Percentiles rank a stretch among this genome's conserved stretches.
Conservation (phyloP, 805 yeast species). For the Brettanomyces sp. region DNA sequence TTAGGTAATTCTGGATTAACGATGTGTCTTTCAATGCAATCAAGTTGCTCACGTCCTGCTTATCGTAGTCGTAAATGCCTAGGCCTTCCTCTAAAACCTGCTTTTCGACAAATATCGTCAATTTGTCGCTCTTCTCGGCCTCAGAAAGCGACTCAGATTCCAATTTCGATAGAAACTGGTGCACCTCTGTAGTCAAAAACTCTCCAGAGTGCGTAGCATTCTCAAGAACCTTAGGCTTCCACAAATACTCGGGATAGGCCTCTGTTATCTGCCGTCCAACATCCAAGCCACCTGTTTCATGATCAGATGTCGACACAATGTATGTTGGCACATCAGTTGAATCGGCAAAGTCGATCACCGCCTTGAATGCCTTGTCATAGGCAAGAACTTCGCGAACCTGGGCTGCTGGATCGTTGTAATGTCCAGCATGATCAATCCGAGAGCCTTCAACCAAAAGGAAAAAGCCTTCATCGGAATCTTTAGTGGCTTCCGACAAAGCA, state of each 20-base stretch:
- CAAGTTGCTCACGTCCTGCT: slow-evolving; percentile 42
- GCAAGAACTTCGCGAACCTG: slow-evolving; percentile 88
- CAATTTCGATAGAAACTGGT: slow-evolving; percentile 7
- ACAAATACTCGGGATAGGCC: slow-evolving; percentile 73
- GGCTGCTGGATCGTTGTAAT: slow-evolving; percentile 88
- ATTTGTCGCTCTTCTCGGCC: slow-evolving; percentile 5
- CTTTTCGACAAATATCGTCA: slow-evolving; percentile 37
- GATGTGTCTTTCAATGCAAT: slow-evolving; percentile 24
- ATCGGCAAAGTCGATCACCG: slow-evolving; percentile 64
- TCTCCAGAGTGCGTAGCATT: slow-evolving; percentile 75
- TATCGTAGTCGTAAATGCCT: slow-evolving; percentile 52
- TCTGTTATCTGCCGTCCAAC: slow-evolving; percentile 67
- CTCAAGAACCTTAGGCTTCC: slow-evolving; percentile 74
- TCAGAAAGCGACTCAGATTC: slow-evolving; percentile 2
- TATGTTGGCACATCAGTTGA: slow-evolving; percentile 65
- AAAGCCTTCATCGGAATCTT: slow-evolving; percentile 72
- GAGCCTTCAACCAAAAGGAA: slow-evolving; percentile 86
- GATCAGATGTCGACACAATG: slow-evolving; percentile 80
- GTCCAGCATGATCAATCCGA: slow-evolving; percentile 93
- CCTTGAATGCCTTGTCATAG: slow-evolving; percentile 71
- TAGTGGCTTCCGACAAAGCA: slow-evolving; percentile 57
- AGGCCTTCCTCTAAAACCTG: slow-evolving; percentile 55
- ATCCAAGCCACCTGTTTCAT: slow-evolving; percentile 94
- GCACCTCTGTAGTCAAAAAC: slow-evolving; percentile 42
- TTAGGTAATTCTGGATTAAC: slow-evolving; percentile 33